These are phyloP conservation scores for Phellinidium pouzarii DNA, from an alignment of 1,284 basidiomycete species.

Conservation along the genomic window DNA sequence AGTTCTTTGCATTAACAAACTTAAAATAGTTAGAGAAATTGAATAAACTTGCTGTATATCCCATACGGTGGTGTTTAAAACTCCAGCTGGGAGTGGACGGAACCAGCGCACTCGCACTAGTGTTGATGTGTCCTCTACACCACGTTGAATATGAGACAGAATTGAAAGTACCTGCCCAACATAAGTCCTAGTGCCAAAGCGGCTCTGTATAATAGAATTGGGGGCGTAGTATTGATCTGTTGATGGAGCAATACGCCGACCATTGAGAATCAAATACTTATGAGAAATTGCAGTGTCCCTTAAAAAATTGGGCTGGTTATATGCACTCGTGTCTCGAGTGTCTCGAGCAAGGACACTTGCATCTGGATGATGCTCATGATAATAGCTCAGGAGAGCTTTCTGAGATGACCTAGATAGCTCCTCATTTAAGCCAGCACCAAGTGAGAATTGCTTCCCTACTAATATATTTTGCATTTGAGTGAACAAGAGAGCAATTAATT, in stretches of 20 bases:
- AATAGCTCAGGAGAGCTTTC: background rate
- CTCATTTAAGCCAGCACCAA: background rate
- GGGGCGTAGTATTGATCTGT: background rate
- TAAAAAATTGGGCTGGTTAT: conserved; percentile 1
- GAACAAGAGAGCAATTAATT: background rate
- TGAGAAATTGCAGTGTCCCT: background rate
- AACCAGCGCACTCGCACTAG: conserved; percentile 7
- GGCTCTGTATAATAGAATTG: conserved; percentile 9
- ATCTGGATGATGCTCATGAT: conserved; percentile 1
- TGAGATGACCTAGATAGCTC: background rate
- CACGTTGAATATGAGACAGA: background rate
- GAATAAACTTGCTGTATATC: conserved; percentile 13
- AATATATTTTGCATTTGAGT: background rate
- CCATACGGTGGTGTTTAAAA: background rate
- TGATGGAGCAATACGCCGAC: background rate
- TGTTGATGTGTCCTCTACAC: background rate
- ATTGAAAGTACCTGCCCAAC: conserved; percentile 6
- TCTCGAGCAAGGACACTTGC: background rate
- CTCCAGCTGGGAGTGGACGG: background rate
- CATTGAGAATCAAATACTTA: background rate
- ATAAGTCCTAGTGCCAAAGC: background rate
- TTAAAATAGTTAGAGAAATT: too few relatives aligned
- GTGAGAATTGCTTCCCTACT: background rate
- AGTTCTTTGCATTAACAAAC: background rate
- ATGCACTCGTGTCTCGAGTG: background rate